phyloP scores from a whole-genome alignment of 148 eudicot species.

The Rhododendron ferrugineum region DNA sequence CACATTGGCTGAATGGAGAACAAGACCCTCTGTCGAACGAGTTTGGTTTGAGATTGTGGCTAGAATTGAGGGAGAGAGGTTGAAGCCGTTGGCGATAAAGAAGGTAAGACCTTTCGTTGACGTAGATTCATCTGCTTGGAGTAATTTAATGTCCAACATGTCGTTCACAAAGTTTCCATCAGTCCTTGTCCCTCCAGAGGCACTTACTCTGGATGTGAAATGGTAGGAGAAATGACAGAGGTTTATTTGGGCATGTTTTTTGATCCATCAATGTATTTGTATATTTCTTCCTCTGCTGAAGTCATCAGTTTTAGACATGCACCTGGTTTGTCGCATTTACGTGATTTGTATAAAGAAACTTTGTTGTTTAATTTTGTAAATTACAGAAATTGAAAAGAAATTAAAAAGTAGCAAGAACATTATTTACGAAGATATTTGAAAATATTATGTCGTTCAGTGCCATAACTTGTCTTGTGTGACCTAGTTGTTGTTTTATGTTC shows the following conservation, averaged over 20 bases:
- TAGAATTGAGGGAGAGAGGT: constrained; percentile 35
- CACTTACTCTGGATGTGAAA: constrained; percentile 50
- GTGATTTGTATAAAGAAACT: constrained; percentile 8
- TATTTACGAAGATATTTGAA: not conserved
- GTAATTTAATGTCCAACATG: constrained; percentile 46
- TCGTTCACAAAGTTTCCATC: constrained; percentile 46
- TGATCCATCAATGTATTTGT: not conserved
- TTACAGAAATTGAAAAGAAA: not conserved
- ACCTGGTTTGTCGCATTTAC: not conserved
- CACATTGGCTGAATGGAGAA: constrained; percentile 54
- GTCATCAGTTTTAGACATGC: not conserved
- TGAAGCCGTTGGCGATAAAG: constrained; percentile 45
- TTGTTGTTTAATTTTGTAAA: constrained; percentile 16
- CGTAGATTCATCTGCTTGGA: constrained; percentile 53
- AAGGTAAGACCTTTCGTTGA: constrained; percentile 33
- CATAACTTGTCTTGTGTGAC: not conserved
- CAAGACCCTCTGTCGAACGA: constrained; percentile 46
- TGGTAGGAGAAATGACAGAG: constrained; percentile 24
- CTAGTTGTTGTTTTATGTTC: not conserved
- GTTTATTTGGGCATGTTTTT: not conserved
- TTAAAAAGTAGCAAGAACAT: not conserved
- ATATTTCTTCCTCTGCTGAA: not conserved
- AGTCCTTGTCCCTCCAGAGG: constrained; percentile 43
- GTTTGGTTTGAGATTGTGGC: constrained; percentile 45
- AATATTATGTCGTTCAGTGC: not conserved